Evolutionary conservation across 2,329 filamentous ascomycete genomes (phyloP), one percentile per base, ranked within the genome.

Genomic region (Cryphonectria carpinicola): DNA sequence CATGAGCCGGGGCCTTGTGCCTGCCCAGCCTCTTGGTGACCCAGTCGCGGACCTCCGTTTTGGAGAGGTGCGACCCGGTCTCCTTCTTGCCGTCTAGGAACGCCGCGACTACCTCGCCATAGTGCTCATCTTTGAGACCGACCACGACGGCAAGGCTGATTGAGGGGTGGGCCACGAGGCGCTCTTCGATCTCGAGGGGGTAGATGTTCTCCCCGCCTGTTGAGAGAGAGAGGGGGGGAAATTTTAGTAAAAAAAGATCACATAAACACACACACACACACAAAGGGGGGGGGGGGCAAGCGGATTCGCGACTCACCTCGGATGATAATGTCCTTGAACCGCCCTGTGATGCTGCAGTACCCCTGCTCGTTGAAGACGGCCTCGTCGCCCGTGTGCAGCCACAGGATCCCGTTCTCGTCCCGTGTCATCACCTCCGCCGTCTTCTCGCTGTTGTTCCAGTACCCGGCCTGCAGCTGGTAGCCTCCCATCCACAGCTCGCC

Each of bases 281-380:
- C 3, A 19, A 14, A 2, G n/a, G 6, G 6, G 7, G 52, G 17
- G 11, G 37, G 37, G 35, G 6, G 37, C 1, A 39, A n/a, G 60
- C 1, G 8, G 58, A 6, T 5, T 61, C 22, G 25, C 14, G 39
- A 69, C 81, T 67, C 75, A 85, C 89, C 92, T 75, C 92, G 84
- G 72, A 94, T 94, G 70, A 94, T 93, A 49, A 94, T 93, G 71
- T 94, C 92, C 81, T 94, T 94, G 81, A 93, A 93, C 28, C 92
- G 84, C 0, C 92, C 92, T 0, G 92, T 94, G 74, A 94, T 93
- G 8, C 84, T 85, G 74, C 91, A 93, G 77, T 92, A 93, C 0
- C 91, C 92, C 11, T 88, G 81, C 46, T 89, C 86, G 71, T 93
- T 91, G 70, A 90, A 88, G 8, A 90, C 84, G 46, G 93, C 86